These are phyloP conservation scores for Phaffia australis DNA, from an alignment of 768 basidiomycete genomes.

Conservation along the genomic window DNA sequence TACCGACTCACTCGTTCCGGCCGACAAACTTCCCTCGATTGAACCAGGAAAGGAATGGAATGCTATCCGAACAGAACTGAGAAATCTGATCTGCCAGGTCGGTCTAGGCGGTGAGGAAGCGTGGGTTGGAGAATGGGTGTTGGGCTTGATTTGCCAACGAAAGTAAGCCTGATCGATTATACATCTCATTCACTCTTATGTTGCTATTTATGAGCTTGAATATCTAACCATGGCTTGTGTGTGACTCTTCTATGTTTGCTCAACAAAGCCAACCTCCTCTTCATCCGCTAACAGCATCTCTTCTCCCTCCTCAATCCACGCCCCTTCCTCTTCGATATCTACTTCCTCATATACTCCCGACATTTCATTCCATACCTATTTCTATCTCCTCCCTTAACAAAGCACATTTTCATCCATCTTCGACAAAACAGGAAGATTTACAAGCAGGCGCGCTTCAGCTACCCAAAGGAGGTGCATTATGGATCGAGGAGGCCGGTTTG, in stretches of 20 bases:
- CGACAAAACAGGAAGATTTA: slow-evolving; percentile 28
- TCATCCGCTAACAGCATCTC: slow-evolving; percentile 30
- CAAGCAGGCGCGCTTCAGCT: slow-evolving; percentile 31
- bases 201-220: background rate
- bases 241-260: slow-evolving; percentile 4
- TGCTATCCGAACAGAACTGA: slow-evolving; percentile 17
- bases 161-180: slow-evolving; percentile 20
- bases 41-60: background rate
- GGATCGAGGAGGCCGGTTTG: slow-evolving; percentile 29
- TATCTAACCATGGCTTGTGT: background rate
- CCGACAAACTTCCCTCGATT: background rate
- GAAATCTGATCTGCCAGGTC: slow-evolving; percentile 27
- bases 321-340: slow-evolving; percentile 9
- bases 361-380: slow-evolving; percentile 26
- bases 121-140: slow-evolving; percentile 32
- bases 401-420: slow-evolving; percentile 6
- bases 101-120: slow-evolving; percentile 30
- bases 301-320: slow-evolving; percentile 27
- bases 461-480: slow-evolving; percentile 27
- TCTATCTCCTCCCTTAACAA: slow-evolving; percentile 31
- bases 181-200: background rate
- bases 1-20: background rate
- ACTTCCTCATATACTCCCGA: slow-evolving; percentile 26
- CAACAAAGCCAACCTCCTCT: slow-evolving; percentile 30
- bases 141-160: slow-evolving; percentile 29